These are phyloP conservation scores for Fusarium sp. DNA, from an alignment of 2,329 filamentous ascomycete genomes.

Conservation along the genomic window DNA sequence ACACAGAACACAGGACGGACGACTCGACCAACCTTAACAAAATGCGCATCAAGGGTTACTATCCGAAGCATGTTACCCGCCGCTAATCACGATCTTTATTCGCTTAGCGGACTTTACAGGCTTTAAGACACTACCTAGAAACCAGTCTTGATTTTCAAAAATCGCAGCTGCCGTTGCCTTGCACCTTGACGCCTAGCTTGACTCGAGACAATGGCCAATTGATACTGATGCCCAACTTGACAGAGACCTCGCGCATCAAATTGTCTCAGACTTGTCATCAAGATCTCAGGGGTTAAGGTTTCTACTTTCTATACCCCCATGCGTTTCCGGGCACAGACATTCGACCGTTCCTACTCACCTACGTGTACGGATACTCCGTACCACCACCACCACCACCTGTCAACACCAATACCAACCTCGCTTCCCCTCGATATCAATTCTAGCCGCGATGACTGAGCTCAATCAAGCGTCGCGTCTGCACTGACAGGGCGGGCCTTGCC, in stretches of 20 bases:
- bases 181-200: neutral
- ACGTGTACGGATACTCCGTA: slow-evolving; percentile 20
- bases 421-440: neutral
- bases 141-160: neutral
- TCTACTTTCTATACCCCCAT: neutral
- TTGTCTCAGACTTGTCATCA: slow-evolving; percentile 17
- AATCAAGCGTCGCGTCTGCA: slow-evolving; percentile 1
- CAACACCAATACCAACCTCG: slow-evolving; percentile 9
- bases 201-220: neutral
- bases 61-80: slow-evolving; percentile 15
- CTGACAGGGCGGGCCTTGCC: slow-evolving; percentile 24
- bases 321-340: slow-evolving; percentile 16
- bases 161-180: neutral
- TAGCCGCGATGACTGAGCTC: neutral
- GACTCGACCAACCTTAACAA: neutral
- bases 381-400: slow-evolving; percentile 14
- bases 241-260: slow-evolving; percentile 6
- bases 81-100: slow-evolving; percentile 18
- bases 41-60: neutral
- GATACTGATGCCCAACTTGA: neutral
- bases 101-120: slow-evolving; percentile 7
- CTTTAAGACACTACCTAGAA: slow-evolving; percentile 5
- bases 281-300: neutral
- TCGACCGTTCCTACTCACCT: slow-evolving; percentile 5
- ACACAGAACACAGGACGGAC: neutral